Conservation (phyloP, 176 grass and related monocot species). For the Avena eriantha region DNA sequence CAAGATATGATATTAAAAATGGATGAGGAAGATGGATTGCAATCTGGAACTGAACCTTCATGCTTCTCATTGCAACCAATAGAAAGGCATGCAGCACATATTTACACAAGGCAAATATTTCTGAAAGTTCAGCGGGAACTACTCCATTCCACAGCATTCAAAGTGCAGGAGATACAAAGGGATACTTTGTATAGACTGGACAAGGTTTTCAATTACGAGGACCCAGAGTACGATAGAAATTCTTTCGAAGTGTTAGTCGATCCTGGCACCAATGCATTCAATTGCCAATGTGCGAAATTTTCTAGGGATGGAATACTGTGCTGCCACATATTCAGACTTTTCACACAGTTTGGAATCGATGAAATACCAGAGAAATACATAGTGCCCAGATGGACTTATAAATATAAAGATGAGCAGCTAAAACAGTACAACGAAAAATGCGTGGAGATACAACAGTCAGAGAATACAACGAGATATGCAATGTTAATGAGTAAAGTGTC, state of each 20-base stretch:
- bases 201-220: slow-evolving; percentile 7
- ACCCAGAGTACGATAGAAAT: slow-evolving; percentile 9
- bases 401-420: neutral
- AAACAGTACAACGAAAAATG: slow-evolving; percentile 13
- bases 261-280: neutral
- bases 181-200: slow-evolving; percentile 5
- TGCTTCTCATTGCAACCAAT: slow-evolving; percentile 19
- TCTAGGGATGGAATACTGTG: slow-evolving; percentile 38
- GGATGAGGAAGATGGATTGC: slow-evolving; percentile 30
- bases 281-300: slow-evolving; percentile 42
- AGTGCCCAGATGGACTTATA: slow-evolving; percentile 40
- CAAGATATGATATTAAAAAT: slow-evolving; percentile 14
- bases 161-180: slow-evolving; percentile 25
- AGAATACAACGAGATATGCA: slow-evolving; percentile 22
- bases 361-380: slow-evolving; percentile 23
- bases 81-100: slow-evolving; percentile 25
- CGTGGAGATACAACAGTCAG: neutral
- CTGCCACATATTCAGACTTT: slow-evolving; percentile 42
- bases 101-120: slow-evolving; percentile 47
- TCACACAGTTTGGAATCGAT: slow-evolving; percentile 31
- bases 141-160: slow-evolving; percentile 12
- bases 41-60: slow-evolving; percentile 25
- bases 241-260: slow-evolving; percentile 33
- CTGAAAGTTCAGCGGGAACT: slow-evolving; percentile 32
- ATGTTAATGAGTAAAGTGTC: slow-evolving; percentile 25